Evolutionary conservation across 306 rosid genomes (phyloP).

Genomic region (Prunus dulcis): DNA sequence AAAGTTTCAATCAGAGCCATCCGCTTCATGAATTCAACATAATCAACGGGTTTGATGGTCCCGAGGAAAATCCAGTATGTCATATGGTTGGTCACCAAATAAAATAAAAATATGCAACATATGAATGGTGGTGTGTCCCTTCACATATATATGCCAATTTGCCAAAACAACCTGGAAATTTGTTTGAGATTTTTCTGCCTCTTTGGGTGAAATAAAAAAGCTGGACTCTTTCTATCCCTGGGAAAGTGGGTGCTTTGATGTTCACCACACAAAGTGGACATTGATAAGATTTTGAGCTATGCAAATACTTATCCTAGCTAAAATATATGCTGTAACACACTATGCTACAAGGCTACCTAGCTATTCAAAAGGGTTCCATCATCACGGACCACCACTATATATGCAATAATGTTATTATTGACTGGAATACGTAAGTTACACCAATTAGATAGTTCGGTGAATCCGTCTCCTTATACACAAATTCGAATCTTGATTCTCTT

Average conservation of each 20-base stretch:
- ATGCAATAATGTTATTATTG: too few relatives aligned
- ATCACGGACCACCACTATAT: not conserved
- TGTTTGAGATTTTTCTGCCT: not conserved
- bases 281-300: constrained; percentile 1
- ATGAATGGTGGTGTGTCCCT: not conserved
- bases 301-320: not conserved
- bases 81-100: constrained; percentile 8
- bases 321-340: not conserved
- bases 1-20: not conserved
- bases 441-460: too few relatives aligned
- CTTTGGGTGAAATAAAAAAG: not conserved
- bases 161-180: not conserved
- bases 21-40: not conserved
- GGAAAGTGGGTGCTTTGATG: not conserved
- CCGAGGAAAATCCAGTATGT: not conserved
- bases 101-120: not conserved
- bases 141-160: not conserved
- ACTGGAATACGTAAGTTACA: too few relatives aligned
- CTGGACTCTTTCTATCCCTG: not conserved
- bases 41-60: not conserved
- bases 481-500: too few relatives aligned
- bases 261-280: constrained; percentile 2
- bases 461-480: too few relatives aligned
- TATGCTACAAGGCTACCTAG: not conserved
- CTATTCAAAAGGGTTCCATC: not conserved